Percentiles rank a stretch among this genome's conserved stretches.
These are phyloP conservation scores for Fonsecaea pedrosoi DNA, from an alignment of 2,329 filamentous ascomycete species.

Conservation along the genomic window DNA sequence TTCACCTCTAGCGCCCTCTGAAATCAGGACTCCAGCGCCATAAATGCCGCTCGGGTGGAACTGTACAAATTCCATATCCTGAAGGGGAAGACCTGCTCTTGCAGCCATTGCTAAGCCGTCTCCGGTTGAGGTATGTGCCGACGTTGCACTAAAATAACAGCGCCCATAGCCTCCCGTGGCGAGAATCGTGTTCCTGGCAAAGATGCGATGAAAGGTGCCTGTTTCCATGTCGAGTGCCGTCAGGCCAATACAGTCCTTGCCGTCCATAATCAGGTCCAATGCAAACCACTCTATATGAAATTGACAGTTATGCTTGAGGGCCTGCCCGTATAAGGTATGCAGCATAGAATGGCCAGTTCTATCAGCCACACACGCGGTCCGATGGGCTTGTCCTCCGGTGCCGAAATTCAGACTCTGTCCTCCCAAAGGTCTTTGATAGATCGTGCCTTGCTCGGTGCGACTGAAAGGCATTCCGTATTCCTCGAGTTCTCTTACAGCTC, in stretches of 20 bases:
- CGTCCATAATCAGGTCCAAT: constrained; percentile 95
- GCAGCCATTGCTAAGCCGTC: constrained; percentile 99
- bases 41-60: constrained; percentile 99
- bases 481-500: constrained; percentile 71
- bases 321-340: constrained; percentile 98
- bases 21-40: constrained; percentile 96
- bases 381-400: constrained; percentile 97
- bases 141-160: constrained; percentile 98
- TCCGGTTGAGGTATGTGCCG: constrained; percentile 97
- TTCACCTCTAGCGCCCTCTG: constrained; percentile 96
- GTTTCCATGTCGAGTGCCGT: constrained; percentile 93
- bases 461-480: constrained; percentile 95
- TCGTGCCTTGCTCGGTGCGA: constrained; percentile 95
- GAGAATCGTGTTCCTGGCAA: constrained; percentile 87
- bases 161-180: constrained; percentile 97
- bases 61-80: constrained; percentile 99
- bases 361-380: constrained; percentile 94
- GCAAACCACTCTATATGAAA: constrained; percentile 99
- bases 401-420: constrained; percentile 94
- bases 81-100: constrained; percentile 95
- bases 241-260: constrained; percentile 94
- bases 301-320: constrained; percentile 95
- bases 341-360: constrained; percentile 96
- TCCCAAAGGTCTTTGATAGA: constrained; percentile 98
- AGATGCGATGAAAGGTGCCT: constrained; percentile 86